phyloP scores from a whole-genome alignment of 1,284 basidiomycete species.

The Trichosporon ovoides region DNA sequence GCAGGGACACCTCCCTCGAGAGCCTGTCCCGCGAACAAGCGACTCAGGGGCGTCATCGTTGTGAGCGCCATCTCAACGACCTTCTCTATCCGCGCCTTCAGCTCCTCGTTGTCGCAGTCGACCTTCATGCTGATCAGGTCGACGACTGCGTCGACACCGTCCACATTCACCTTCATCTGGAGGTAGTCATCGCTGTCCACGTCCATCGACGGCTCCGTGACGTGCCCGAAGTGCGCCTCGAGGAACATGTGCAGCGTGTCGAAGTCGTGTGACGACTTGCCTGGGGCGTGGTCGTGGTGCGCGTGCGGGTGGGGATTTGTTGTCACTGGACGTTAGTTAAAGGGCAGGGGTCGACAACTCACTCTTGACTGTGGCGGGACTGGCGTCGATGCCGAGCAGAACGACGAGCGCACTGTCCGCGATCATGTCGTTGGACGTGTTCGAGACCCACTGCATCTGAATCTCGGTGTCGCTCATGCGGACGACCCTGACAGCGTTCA shows the following conservation, averaged over 20 bases:
- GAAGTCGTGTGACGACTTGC: constrained; percentile 48
- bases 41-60: constrained; percentile 71
- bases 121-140: constrained; percentile 55
- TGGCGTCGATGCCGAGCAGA: constrained; percentile 86
- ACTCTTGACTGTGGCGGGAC: constrained; percentile 94
- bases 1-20: constrained; percentile 10
- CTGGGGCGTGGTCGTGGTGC: constrained; percentile 50
- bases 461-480: constrained; percentile 71
- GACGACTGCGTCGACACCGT: constrained; percentile 33
- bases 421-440: constrained; percentile 96
- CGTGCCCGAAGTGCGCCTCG: constrained; percentile 88
- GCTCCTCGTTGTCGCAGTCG: constrained; percentile 60
- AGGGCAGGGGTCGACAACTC: constrained; percentile 36
- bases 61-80: constrained; percentile 86
- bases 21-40: constrained; percentile 36
- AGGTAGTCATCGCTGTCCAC: constrained; percentile 44
- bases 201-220: constrained; percentile 45
- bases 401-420: constrained; percentile 91
- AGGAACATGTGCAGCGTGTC: constrained; percentile 82
- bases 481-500: constrained; percentile 87
- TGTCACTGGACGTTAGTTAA: constrained; percentile 56
- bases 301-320: constrained; percentile 55
- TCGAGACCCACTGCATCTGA: constrained; percentile 89
- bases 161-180: constrained; percentile 43
- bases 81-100: constrained; percentile 70